phyloP scores from a whole-genome alignment of 1,284 basidiomycete genomes.

The Mycosarcoma mackinlayi region DNA sequence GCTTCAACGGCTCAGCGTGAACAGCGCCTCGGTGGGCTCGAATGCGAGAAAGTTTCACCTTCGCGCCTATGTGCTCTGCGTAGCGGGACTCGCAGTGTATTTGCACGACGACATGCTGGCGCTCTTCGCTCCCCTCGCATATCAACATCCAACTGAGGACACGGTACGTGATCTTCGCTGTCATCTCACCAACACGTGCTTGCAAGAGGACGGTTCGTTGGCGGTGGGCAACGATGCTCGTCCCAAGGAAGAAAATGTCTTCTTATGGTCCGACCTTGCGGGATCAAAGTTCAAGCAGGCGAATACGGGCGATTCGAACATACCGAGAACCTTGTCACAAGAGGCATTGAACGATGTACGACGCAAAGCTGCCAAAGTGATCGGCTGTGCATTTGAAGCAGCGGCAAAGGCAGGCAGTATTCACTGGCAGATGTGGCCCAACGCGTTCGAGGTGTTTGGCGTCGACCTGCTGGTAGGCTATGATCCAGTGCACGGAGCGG shows the following conservation, averaged over 20 bases:
- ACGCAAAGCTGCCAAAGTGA: conserved; percentile 65
- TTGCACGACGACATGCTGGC: conserved; percentile 86
- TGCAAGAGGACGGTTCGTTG: conserved; percentile 73
- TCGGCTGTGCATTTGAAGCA: conserved; percentile 86
- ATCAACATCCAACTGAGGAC: conserved; percentile 44
- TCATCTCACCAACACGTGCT: conserved; percentile 94
- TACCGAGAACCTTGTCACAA: conserved; percentile 43
- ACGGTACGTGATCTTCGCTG: conserved; percentile 74
- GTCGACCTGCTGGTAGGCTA: conserved; percentile 85
- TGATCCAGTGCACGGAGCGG: conserved; percentile 16
- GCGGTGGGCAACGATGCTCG: conserved; percentile 40
- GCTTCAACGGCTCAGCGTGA: conserved; percentile 15
- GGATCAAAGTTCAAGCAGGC: conserved; percentile 67
- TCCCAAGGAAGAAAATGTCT: conserved; percentile 58
- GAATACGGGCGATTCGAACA: conserved; percentile 62
- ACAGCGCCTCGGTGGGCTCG: not conserved
- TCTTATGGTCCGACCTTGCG: conserved; percentile 54
- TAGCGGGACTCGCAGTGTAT: conserved; percentile 68
- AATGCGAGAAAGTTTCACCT: conserved; percentile 80
- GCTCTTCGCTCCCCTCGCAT: conserved; percentile 74
- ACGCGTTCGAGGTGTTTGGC: conserved; percentile 95
- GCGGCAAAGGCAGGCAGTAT: conserved; percentile 80
- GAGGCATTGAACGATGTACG: conserved; percentile 70
- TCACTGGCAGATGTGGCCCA: conserved; percentile 87
- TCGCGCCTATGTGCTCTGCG: conserved; percentile 89